Conservation (phyloP, 1,284 basidiomycete species). For the Heterobasidion occidentale region DNA sequence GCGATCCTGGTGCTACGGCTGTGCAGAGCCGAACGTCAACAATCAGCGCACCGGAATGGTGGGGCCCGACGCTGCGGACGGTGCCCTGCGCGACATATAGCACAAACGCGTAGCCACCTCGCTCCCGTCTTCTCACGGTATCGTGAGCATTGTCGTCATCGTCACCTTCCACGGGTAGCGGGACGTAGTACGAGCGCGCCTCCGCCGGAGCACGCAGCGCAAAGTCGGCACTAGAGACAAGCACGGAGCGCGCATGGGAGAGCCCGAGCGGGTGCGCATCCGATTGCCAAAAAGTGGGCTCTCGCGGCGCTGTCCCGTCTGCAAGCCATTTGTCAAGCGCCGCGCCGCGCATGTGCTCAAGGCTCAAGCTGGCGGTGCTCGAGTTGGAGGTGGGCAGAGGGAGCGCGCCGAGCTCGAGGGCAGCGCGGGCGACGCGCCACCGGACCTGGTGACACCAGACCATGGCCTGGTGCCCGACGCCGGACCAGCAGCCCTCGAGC, state of each 20-base stretch:
- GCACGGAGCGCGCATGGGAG: neutral
- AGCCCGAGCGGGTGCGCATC: constrained; percentile 19
- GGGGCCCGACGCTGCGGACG: constrained; percentile 41
- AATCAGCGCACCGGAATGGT: constrained; percentile 20
- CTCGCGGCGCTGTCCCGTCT: constrained; percentile 31
- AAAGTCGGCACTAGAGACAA: constrained; percentile 25
- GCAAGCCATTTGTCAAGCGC: constrained; percentile 59
- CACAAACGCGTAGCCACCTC: constrained; percentile 24
- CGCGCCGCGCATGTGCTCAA: constrained; percentile 18
- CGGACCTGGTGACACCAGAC: constrained; percentile 99
- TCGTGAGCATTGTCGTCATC: neutral
- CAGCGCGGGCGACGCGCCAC: constrained; percentile 75
- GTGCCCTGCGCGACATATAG: constrained; percentile 56
- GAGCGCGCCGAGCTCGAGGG: constrained; percentile 55
- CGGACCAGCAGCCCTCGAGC: constrained; percentile 88
- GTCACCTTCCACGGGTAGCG: constrained; percentile 23
- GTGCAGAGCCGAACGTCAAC: constrained; percentile 6
- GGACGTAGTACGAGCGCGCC: constrained; percentile 43
- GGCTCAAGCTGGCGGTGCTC: neutral
- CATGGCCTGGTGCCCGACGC: constrained; percentile 93
- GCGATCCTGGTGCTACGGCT: neutral
- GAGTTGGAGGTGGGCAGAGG: constrained; percentile 5
- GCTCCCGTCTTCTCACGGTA: too few species aligned
- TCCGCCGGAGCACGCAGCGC: constrained; percentile 34
- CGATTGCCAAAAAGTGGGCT: constrained; percentile 18